phyloP scores from a whole-genome alignment of 2,329 filamentous ascomycete species.

The Claviceps sp. region DNA sequence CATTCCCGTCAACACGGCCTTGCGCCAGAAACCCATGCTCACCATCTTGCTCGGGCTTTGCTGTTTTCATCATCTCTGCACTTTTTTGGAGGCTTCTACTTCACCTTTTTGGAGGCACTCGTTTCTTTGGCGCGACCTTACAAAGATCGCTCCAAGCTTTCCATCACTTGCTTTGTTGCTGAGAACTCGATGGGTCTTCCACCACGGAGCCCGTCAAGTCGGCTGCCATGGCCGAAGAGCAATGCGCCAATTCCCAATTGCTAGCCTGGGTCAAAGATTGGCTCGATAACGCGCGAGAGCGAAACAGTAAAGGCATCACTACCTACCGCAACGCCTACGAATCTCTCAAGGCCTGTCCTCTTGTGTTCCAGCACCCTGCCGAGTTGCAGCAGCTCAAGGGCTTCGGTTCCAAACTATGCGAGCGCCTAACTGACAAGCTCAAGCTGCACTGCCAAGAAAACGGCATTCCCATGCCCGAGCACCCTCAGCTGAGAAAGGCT shows the following conservation, averaged over 20 bases:
- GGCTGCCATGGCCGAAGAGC: conserved; percentile 13
- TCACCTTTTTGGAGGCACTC: neutral
- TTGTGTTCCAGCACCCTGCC: conserved; percentile 57
- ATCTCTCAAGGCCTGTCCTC: conserved; percentile 61
- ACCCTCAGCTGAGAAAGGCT: conserved; percentile 32
- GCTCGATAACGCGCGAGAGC: conserved; percentile 55
- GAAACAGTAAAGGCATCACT: conserved; percentile 56
- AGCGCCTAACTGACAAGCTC: conserved; percentile 50
- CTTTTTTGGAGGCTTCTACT: neutral
- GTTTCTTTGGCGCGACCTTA: neutral
- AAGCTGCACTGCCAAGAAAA: conserved; percentile 50
- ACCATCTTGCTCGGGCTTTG: neutral
- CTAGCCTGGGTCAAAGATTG: conserved; percentile 66
- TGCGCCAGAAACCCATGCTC: neutral
- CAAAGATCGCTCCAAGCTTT: neutral
- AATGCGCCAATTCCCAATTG: conserved; percentile 56
- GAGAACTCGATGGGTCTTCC: neutral
- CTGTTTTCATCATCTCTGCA: neutral
- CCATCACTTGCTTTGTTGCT: neutral
- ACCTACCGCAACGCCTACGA: conserved; percentile 66
- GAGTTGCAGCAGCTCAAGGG: conserved; percentile 61
- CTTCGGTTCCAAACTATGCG: conserved; percentile 58
- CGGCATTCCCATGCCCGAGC: conserved; percentile 53
- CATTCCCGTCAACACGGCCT: no score
- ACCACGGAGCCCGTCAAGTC: neutral